Conservation (phyloP, 176 grass and related monocot genomes). For the Oryza punctata region DNA sequence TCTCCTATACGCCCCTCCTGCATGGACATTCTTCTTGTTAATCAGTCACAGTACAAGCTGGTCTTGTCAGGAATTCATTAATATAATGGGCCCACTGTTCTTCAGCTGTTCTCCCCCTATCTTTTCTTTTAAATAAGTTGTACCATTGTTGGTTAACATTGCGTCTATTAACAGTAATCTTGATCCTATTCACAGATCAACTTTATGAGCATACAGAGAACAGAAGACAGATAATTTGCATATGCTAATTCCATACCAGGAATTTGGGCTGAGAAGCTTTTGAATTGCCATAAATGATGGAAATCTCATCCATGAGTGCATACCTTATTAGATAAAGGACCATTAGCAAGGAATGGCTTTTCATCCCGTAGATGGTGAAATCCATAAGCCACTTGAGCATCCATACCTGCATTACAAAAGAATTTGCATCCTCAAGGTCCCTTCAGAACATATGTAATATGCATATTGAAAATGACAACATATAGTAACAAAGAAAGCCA, state of each 20-base stretch:
- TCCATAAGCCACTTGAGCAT: constrained; percentile 96
- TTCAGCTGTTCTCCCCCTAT: neutral
- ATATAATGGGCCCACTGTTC: neutral
- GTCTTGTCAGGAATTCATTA: neutral
- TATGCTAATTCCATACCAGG: neutral
- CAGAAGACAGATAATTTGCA: constrained; percentile 15
- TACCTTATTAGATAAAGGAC: constrained; percentile 99
- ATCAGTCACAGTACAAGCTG: neutral
- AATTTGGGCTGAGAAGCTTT: neutral
- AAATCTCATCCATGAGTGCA: constrained; percentile 20
- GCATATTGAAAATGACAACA: constrained; percentile 27
- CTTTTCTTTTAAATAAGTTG: neutral
- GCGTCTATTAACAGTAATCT: constrained; percentile 1
- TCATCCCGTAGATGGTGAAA: constrained; percentile 93
- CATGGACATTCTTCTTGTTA: neutral
- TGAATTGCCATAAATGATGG: constrained; percentile 30
- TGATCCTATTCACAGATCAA: constrained; percentile 9
- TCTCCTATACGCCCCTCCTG: neutral
- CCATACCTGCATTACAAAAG: constrained; percentile 71
- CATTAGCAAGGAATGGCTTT: constrained; percentile 82
- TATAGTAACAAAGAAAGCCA: constrained; percentile 13
- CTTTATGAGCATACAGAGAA: constrained; percentile 5
- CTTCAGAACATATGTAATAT: constrained; percentile 1
- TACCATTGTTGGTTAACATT: constrained; percentile 17
- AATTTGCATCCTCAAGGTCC: constrained; percentile 22